A percentile compares a stretch with the other conserved stretches of the same genome.
These are phyloP conservation scores for Fusarium temperatum DNA, from an alignment of 2,329 filamentous ascomycete species.

Conservation along the genomic window DNA sequence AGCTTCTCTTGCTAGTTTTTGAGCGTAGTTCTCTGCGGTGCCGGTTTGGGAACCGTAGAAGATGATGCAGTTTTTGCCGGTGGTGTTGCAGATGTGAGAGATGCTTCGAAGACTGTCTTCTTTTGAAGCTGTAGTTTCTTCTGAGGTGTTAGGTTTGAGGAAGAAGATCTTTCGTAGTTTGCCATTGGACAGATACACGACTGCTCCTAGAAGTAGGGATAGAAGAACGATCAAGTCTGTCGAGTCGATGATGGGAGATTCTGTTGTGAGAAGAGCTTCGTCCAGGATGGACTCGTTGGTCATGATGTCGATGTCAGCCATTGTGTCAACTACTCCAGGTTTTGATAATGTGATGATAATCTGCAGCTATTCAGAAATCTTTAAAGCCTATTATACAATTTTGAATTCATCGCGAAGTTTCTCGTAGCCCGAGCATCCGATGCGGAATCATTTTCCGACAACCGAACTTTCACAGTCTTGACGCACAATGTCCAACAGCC, in stretches of 20 bases:
- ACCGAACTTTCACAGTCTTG: neutral
- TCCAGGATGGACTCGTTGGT: neutral
- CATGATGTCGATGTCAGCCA: neutral
- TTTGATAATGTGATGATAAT: too few species aligned
- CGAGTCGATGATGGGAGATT: neutral
- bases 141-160: accelerated
- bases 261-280: neutral
- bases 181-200: accelerated
- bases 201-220: neutral
- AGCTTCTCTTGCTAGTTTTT: neutral
- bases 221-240: neutral
- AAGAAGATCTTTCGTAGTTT: neutral
- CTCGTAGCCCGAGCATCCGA: neutral
- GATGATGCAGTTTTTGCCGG: neutral
- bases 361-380: too few species aligned
- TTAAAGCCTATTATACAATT: neutral
- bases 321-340: neutral
- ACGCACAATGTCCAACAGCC: neutral
- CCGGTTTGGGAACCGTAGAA: neutral
- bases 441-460: neutral
- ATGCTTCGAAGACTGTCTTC: neutral
- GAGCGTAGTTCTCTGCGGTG: neutral
- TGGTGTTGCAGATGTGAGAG: neutral
- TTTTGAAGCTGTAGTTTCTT: neutral
- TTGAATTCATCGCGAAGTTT: neutral